Base-by-base conservation (phyloP, 2,329 filamentous ascomycete genomes). In the Berkeleyomyces rouxiae region DNA sequence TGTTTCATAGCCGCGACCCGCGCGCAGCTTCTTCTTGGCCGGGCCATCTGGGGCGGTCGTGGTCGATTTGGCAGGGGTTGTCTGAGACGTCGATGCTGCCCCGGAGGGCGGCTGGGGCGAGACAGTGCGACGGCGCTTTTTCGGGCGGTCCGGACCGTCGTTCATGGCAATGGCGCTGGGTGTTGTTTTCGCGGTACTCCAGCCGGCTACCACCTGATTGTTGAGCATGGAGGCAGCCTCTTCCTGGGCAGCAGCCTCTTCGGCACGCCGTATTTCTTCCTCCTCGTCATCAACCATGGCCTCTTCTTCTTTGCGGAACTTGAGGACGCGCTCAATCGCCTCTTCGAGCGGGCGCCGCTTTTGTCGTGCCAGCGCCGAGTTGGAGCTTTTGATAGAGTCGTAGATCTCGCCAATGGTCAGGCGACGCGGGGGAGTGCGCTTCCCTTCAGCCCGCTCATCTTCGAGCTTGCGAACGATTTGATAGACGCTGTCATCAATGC, bases 291-390 rank as follows among this genome's bases (percentile, higher is more conserved):
- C 79, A 37, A 79, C 77, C 23, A 79, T 76, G 1, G 76, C 75
- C 42, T 81, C 79, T 59, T 78, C 78, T 67, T 88, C 82, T 67
- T 84, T 86, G 4, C 92, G 77, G 16, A 90, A 82, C 6, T 85
- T 81, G 13, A 96, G 75, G 0, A 91, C 89, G 6, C 89, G 79
- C 66, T 95, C 90, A 66, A 97, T 89, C 43, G 87, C 86, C 66
- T 93, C 88, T 71, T 96, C 88, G 1, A 97, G 75, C 0, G 86
- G 78, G 65, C 84, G 85, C 72, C 93, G 95, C 46, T 89, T 90
- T 67, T 87, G 84, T 31, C 93, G 79, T 66, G 88, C 89, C 31
- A 97, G 74, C 67, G 87, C 90, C 0, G 90, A 95, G 71, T 96
- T 96, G 11, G 90, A 96, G 59, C 78, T 76, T 68, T 90, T 88